Percentiles rank a stretch among this genome's conserved stretches.
These are phyloP conservation scores for Gossypium ekmanianum DNA, from an alignment of 345 rosid species.

Conservation along the genomic window DNA sequence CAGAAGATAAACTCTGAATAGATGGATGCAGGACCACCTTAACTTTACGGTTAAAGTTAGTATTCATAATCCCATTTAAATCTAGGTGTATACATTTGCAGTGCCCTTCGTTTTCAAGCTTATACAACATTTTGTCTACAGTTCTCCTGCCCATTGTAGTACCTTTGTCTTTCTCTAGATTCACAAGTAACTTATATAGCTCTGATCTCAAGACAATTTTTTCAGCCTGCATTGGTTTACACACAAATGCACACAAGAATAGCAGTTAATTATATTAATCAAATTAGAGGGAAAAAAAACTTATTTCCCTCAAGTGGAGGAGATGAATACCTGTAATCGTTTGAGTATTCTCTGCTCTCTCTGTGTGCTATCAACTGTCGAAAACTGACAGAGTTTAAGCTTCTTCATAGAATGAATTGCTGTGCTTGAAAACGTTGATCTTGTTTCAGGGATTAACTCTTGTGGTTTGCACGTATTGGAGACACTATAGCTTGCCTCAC, in stretches of 20 bases:
- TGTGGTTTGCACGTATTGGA: conserved; percentile 32
- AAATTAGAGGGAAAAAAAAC: neutral
- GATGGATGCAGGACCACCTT: conserved; percentile 74
- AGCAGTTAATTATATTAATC: neutral
- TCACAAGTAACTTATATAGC: conserved; percentile 67
- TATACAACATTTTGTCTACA: conserved; percentile 54
- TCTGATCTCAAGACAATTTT: conserved; percentile 68
- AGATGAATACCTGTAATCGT: conserved; percentile 49
- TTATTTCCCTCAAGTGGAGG: neutral
- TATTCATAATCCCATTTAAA: conserved; percentile 64
- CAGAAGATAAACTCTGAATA: conserved; percentile 50
- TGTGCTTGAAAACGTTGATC: conserved; percentile 26
- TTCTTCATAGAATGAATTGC: conserved; percentile 24
- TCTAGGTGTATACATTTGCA: conserved; percentile 54
- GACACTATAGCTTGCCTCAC: conserved; percentile 24
- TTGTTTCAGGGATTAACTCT: conserved; percentile 31
- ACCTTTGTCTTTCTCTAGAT: conserved; percentile 65
- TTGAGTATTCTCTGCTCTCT: conserved; percentile 74
- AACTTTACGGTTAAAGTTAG: conserved; percentile 47
- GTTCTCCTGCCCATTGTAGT: conserved; percentile 70
- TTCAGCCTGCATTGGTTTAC: conserved; percentile 46
- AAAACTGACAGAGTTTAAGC: conserved; percentile 17
- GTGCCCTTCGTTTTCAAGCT: conserved; percentile 67
- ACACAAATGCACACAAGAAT: neutral
- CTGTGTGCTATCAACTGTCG: conserved; percentile 52